Base-by-base conservation (phyloP, 1,284 basidiomycete species). In the Pascua sp. region DNA sequence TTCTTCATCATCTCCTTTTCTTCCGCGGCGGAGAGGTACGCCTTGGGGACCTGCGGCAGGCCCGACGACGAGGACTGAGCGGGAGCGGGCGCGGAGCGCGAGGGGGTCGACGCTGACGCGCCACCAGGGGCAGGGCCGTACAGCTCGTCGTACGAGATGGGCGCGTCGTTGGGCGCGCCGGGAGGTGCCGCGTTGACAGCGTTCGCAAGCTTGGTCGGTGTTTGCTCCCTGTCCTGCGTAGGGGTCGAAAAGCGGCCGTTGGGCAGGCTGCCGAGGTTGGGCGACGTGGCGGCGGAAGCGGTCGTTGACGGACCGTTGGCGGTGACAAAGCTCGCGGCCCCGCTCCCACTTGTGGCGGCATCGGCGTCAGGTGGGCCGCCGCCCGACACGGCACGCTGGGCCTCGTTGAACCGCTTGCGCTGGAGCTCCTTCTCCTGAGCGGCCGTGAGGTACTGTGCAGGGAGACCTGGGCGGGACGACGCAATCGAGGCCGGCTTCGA, bases 1-100 rank as follows among this genome's bases (percentile, higher is more conserved):
- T 42, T 45, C n/a, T 63, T 50, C 61, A 70, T 67, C 44, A 56
- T 51, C 42, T 70, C 67, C 56, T 73, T 71, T 56, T 73, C 68
- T 37, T 69, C 58, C 43, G 59, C 66, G 5, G 67, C 69, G 10
- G 64, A 63, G 18, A 63, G 48, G 55, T 64, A 68, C 41, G 43
- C 44, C 17, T 45, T 32, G 4, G 53, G 37, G 10, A 39, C 46
- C 15, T 12, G 56, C 44, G 9, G 46, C 16, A 12, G 54, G 16
- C 9, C 45, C 40, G 41, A 32, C 24, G 37, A n/a, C 36, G 44
- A 45, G 8, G 37, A 12, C 7, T 39, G 45, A 32, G 48, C 38
- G 43, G 32, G 36, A 39, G 36, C 5, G 5, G n/a, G n/a, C n/a
- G n/a, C n/a, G n/a, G n/a, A n/a, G n/a, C n/a, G n/a, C n/a, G n/a